Evolutionary conservation across 1,284 basidiomycete genomes (phyloP), one percentile per base, ranked within the genome.

Genomic region (Cutaneotrichosporon daszewskae): DNA sequence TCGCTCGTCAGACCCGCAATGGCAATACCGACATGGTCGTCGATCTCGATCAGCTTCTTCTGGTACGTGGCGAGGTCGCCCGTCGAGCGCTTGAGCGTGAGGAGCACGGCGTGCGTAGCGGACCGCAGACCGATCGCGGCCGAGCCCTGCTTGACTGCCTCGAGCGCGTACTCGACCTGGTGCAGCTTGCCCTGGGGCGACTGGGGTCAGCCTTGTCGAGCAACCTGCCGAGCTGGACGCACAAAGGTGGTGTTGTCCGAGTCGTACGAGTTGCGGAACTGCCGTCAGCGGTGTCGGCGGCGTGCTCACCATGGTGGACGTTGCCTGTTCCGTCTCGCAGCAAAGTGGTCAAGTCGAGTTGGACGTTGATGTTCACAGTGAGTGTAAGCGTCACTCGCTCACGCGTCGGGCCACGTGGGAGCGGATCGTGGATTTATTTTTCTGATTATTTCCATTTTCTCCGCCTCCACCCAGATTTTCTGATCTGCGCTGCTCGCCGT

Each of bases 21-120:
- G 36, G 91, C 95, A 63, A 99, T 91, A 33, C 95, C 95, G 63
- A 96, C 84, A 74, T 99, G 95, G 71, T 97, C 92, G 70, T 98
- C 95, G 80, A 99, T 95, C 64, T 90, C 80, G 71, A 95, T 94
- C 83, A 98, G 87, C 80, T 99, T 98, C 76, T 98, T 92, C 70
- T 99, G 95, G 77, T 98, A 97, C 29, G 87, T 88, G 13, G 95
- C 94, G 41, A 99, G 81, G 73, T 98, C 95, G 53, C 92, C 92
- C 10, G 91, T 94, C n/a, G 94, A 97, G 69, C 94, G 82, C 91
- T 95, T 98, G 51, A 98, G 74, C 8, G 94, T 92, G 39, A 98
- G 75, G 20, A 99, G 77, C 44, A 99, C 80, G 18, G 91, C 85
- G 72, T 98, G 95, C 1, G 89, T 97, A 74, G 91, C 89, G 47